Evolutionary conservation across 179 eudicot genomes (phyloP).

Genomic region (Spergularia azorica): DNA sequence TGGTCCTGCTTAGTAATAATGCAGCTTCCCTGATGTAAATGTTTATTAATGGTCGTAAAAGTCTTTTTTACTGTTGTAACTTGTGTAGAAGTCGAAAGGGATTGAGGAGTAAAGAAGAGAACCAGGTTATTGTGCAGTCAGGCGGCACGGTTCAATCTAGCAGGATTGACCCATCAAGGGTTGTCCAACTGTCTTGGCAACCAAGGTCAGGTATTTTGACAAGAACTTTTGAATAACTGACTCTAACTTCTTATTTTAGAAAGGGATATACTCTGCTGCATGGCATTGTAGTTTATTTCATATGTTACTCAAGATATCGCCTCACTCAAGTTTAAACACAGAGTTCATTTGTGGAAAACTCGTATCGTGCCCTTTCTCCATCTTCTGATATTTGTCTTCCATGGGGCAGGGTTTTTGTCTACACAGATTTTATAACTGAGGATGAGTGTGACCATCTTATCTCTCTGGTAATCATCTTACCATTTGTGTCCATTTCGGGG

Average conservation of each 20-base stretch:
- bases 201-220: conserved; percentile 92
- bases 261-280: neutral
- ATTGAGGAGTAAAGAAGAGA: conserved; percentile 45
- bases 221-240: neutral
- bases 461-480: conserved; percentile 50
- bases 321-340: neutral
- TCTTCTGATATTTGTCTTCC: conserved; percentile 20
- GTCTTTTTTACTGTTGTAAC: conserved; percentile 17
- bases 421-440: conserved; percentile 65
- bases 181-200: conserved; percentile 73
- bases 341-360: neutral
- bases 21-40: too few species aligned
- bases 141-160: conserved; percentile 31
- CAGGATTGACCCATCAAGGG: conserved; percentile 69
- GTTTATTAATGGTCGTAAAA: neutral
- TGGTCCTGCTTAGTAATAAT: too few species aligned
- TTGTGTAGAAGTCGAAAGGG: conserved; percentile 55
- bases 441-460: conserved; percentile 82
- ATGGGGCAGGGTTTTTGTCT: conserved; percentile 68
- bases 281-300: neutral
- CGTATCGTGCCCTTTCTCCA: neutral
- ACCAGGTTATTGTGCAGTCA: conserved; percentile 32
- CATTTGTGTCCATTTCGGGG: neutral
- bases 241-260: neutral
- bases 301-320: neutral